A percentile compares a stretch with the other conserved stretches of the same genome.
Evolutionary conservation across 108 stramenopile genomes (phyloP).

Genomic region (Cyclotella atomus): DNA sequence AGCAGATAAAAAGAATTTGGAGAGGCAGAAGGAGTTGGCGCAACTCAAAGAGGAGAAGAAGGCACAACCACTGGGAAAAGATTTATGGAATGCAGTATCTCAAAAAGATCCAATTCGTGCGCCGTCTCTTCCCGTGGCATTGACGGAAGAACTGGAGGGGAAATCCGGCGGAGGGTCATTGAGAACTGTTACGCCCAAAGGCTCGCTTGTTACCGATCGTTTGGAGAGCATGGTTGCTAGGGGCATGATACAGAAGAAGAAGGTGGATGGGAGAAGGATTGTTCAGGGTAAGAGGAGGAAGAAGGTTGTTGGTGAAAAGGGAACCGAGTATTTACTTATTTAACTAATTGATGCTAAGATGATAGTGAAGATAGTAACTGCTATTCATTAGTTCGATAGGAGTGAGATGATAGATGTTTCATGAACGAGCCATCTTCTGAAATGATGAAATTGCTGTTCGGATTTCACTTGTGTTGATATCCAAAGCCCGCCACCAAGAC

Average conservation of each 20-base stretch:
- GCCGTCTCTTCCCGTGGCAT: conserved; percentile 80
- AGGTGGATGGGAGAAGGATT: conserved; percentile 55
- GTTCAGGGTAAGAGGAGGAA: conserved; percentile 76
- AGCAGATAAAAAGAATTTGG: conserved; percentile 17
- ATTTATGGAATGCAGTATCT: conserved; percentile 52
- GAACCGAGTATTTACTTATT: conserved; percentile 52
- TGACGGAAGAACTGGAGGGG: conserved; percentile 62
- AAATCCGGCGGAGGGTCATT: conserved; percentile 49
- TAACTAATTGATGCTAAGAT: conserved; percentile 2
- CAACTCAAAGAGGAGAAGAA: conserved; percentile 39
- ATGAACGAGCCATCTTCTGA: background rate
- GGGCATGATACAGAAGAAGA: conserved; percentile 74
- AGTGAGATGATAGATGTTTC: background rate
- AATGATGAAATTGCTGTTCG: conserved; percentile 14
- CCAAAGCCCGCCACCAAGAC: conserved; percentile 42
- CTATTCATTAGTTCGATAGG: background rate
- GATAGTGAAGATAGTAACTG: background rate
- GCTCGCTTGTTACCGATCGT: conserved; percentile 76
- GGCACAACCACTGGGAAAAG: conserved; percentile 55
- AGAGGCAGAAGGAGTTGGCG: conserved; percentile 32
- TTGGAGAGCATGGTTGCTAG: conserved; percentile 78
- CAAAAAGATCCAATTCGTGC: conserved; percentile 70
- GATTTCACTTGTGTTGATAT: conserved; percentile 30
- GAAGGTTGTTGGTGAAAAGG: conserved; percentile 39
- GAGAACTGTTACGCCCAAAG: conserved; percentile 82